phyloP scores from a whole-genome alignment of 2,329 filamentous ascomycete genomes.

The Aspergillus amoenus region DNA sequence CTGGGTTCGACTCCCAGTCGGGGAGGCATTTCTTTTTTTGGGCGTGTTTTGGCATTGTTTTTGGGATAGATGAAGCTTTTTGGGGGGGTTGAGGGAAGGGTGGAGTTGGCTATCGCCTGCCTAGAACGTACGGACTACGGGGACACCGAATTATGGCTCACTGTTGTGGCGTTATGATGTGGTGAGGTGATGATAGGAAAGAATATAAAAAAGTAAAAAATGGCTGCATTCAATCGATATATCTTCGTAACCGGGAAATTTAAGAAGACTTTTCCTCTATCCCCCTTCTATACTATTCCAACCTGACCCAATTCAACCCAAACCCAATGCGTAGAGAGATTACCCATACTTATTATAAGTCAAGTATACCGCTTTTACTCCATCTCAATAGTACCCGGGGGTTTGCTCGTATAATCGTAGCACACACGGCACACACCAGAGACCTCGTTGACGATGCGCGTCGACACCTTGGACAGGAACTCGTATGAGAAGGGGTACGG shows the following conservation, averaged over 20 bases:
- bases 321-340: not conserved
- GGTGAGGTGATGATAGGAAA: not conserved
- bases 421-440: conserved; percentile 49
- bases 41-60: not conserved
- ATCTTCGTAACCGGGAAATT: not conserved
- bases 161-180: too few species aligned
- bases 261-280: conserved; percentile 2
- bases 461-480: conserved; percentile 65
- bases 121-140: not conserved
- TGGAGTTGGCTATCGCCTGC: not conserved
- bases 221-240: conserved; percentile 2
- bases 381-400: conserved; percentile 72
- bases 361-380: conserved; percentile 49
- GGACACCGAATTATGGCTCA: too few species aligned
- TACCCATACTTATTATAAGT: not conserved
- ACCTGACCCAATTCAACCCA: too few species aligned
- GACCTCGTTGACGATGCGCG: conserved; percentile 73
- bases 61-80: not conserved
- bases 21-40: conserved; percentile 2
- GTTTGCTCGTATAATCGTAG: conserved; percentile 60
- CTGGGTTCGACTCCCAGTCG: conserved; percentile 16
- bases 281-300: not conserved
- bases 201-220: not conserved
- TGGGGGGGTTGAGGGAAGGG: not conserved
- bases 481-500: conserved; percentile 65